phyloP scores from a whole-genome alignment of 179 eudicot species.

The Beta macrorhiza region DNA sequence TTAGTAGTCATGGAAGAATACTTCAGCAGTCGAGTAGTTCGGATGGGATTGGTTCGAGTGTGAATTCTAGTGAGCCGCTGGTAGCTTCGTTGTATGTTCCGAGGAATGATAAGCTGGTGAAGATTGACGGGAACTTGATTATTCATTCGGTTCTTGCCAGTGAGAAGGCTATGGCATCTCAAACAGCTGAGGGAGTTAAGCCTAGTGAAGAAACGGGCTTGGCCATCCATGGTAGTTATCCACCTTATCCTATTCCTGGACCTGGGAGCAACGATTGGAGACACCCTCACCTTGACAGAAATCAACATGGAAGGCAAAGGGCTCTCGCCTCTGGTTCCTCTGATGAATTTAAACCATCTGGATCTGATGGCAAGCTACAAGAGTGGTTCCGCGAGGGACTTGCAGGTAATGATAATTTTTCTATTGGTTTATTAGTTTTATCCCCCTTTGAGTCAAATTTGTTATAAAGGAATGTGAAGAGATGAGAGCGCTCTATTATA shows the following conservation, averaged over 20 bases:
- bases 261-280: conserved; percentile 47
- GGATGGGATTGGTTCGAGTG: conserved; percentile 30
- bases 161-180: conserved; percentile 65
- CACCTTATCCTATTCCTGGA: conserved; percentile 50
- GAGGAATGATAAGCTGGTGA: conserved; percentile 87
- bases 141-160: conserved; percentile 93
- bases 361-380: conserved; percentile 65
- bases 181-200: conserved; percentile 26
- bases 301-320: conserved; percentile 46
- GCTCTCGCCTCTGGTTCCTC: conserved; percentile 60
- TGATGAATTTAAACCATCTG: conserved; percentile 44
- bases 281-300: conserved; percentile 53
- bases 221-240: conserved; percentile 57
- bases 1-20: conserved; percentile 25
- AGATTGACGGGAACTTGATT: conserved; percentile 95
- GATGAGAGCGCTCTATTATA: too few species aligned
- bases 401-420: conserved; percentile 54
- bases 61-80: conserved; percentile 66
- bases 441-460: background rate
- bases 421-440: background rate
- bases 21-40: conserved; percentile 31
- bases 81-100: conserved; percentile 87
- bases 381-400: conserved; percentile 96
- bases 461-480: background rate
- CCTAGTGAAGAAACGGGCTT: conserved; percentile 53